A percentile compares a stretch with the other conserved stretches of the same genome.
Evolutionary conservation across 2,329 filamentous ascomycete genomes (phyloP).

Genomic region (Orbilia oligospora): DNA sequence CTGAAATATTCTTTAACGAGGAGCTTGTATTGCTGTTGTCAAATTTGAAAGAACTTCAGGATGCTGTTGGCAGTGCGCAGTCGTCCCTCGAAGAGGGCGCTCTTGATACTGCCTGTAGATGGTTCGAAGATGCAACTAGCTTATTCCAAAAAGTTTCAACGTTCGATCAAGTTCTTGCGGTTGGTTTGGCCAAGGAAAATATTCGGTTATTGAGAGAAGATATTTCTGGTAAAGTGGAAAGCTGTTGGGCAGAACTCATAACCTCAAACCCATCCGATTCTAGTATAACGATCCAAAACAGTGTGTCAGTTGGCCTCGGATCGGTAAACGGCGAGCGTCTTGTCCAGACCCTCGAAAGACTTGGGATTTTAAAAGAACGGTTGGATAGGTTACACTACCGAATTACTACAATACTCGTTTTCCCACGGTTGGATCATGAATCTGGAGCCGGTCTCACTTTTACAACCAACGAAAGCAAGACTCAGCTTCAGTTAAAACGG

Average conservation of each 20-base stretch:
- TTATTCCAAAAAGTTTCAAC: conserved; percentile 60
- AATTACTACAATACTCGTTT: conserved; percentile 62
- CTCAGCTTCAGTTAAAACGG: conserved; percentile 34
- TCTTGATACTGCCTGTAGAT: conserved; percentile 57
- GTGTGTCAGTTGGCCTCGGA: conserved; percentile 70
- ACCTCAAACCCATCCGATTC: conserved; percentile 73
- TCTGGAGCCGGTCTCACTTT: conserved; percentile 63
- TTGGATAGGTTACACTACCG: conserved; percentile 63
- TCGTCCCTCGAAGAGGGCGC: conserved; percentile 41
- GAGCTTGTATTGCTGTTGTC: conserved; percentile 61
- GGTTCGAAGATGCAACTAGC: conserved; percentile 54
- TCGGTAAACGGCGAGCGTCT: conserved; percentile 75
- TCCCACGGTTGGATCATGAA: conserved; percentile 61
- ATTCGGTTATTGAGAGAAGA: conserved; percentile 57
- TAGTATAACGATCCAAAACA: conserved; percentile 73
- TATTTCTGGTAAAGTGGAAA: conserved; percentile 69
- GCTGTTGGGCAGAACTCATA: conserved; percentile 80
- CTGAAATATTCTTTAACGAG: conserved; percentile 63
- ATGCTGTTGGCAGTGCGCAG: conserved; percentile 60
- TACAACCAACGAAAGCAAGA: conserved; percentile 65
- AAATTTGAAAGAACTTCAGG: conserved; percentile 61
- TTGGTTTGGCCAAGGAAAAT: conserved; percentile 63
- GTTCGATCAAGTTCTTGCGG: conserved; percentile 61
- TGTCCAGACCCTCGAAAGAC: conserved; percentile 73
- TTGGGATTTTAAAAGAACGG: conserved; percentile 71